Evolutionary conservation across 2,329 filamentous ascomycete genomes (phyloP).

Genomic region (Iodosphaeria phyllophila): DNA sequence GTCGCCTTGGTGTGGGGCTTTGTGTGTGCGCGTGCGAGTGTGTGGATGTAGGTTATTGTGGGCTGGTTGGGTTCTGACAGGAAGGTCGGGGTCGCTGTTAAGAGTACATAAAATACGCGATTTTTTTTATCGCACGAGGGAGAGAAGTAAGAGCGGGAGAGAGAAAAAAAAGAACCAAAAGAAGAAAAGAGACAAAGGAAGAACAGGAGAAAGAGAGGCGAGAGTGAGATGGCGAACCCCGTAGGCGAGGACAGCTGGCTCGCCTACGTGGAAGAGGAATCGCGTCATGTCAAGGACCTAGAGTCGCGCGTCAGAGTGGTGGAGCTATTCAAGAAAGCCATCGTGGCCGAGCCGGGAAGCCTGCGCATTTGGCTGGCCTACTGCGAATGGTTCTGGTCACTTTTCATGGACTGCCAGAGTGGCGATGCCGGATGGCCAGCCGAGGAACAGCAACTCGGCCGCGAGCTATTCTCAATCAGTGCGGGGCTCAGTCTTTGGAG

Average conservation of each 20-base stretch:
- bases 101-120: no score
- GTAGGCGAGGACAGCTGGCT: constrained; percentile 64
- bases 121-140: no score
- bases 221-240: constrained; percentile 27
- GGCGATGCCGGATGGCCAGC: constrained; percentile 37
- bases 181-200: constrained; percentile 1
- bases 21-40: no score
- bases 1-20: no score
- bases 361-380: constrained; percentile 60
- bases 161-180: no score
- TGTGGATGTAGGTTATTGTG: no score
- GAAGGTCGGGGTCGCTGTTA: no score
- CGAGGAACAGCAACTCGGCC: constrained; percentile 50
- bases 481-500: constrained; percentile 50
- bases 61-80: no score
- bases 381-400: constrained; percentile 58
- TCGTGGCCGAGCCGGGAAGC: constrained; percentile 54
- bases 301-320: constrained; percentile 52
- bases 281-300: constrained; percentile 36
- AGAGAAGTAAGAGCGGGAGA: no score
- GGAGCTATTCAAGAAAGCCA: constrained; percentile 54
- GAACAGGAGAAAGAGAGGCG: not conserved
- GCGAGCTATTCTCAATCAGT: constrained; percentile 53
- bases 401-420: constrained; percentile 45
- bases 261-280: constrained; percentile 58